A percentile compares a stretch with the other conserved stretches of the same genome.
phyloP scores from a whole-genome alignment of 176 grass and related monocot species.

The Eleusine coracana region DNA sequence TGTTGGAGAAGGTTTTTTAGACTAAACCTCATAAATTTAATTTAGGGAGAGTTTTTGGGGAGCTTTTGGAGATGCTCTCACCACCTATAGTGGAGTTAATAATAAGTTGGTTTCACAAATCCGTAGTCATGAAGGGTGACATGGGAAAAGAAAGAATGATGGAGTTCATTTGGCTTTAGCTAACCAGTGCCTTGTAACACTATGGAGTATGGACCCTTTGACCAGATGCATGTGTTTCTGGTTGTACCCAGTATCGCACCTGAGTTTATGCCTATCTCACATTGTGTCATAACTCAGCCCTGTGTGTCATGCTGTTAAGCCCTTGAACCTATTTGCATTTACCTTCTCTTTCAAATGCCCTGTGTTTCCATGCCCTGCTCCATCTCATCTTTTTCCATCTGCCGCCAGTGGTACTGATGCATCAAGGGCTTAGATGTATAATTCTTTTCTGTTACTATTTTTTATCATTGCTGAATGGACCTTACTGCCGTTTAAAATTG shows the following conservation, averaged over 20 bases:
- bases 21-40: too few species aligned
- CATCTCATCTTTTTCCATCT: not conserved
- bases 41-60: too few species aligned
- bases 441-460: conserved; percentile 17
- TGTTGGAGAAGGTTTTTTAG: too few species aligned
- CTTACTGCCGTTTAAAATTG: conserved; percentile 5
- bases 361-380: not conserved
- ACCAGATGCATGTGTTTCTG: not conserved
- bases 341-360: not conserved
- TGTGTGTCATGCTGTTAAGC: not conserved
- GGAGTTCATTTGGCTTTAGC: not conserved
- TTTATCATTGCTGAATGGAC: not conserved
- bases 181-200: not conserved
- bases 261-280: not conserved
- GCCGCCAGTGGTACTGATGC: not conserved
- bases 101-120: not conserved
- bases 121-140: too few species aligned
- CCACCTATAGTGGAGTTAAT: not conserved
- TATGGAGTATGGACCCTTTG: too few species aligned
- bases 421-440: not conserved
- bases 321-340: not conserved
- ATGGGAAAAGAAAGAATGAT: not conserved
- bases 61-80: too few species aligned
- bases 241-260: not conserved
- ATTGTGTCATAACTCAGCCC: not conserved